Conservation (phyloP, 768 basidiomycete genomes). For the Boletus sensibilis region DNA sequence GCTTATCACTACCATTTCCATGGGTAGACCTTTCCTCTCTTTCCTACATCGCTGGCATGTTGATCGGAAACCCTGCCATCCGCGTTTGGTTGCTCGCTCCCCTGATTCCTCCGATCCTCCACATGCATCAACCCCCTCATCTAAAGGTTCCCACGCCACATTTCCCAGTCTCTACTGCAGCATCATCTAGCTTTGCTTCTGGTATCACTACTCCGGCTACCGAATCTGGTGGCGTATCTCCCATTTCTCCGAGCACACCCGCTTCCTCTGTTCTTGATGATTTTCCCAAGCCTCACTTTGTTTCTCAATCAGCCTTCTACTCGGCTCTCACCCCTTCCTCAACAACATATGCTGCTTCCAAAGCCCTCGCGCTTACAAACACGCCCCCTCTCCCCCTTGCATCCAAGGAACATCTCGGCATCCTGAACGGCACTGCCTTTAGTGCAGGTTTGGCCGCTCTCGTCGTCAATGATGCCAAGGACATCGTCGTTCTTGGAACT, state of each 20-base stretch:
- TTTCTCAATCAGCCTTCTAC: neutral
- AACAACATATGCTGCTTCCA: constrained; percentile 25
- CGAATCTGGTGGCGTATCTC: constrained; percentile 38
- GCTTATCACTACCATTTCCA: constrained; percentile 7
- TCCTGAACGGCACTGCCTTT: constrained; percentile 85
- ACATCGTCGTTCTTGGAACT: constrained; percentile 56
- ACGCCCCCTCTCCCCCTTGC: constrained; percentile 65
- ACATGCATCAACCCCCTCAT: neutral
- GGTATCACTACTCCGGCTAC: constrained; percentile 19
- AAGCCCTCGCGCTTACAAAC: constrained; percentile 58
- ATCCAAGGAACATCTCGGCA: constrained; percentile 78
- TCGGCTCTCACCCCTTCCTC: neutral
- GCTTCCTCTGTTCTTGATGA: constrained; percentile 29
- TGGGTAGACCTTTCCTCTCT: constrained; percentile 67
- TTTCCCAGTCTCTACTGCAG: neutral
- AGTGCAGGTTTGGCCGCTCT: constrained; percentile 76
- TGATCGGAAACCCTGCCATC: constrained; percentile 79
- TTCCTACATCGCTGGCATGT: constrained; percentile 77
- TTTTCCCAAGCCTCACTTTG: constrained; percentile 5
- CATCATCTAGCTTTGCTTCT: constrained; percentile 13
- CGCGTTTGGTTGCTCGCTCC: constrained; percentile 57
- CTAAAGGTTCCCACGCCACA: constrained; percentile 18
- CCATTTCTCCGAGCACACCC: constrained; percentile 45
- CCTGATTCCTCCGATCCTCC: constrained; percentile 1
- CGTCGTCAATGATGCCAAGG: constrained; percentile 69